Evolutionary conservation across 805 yeast species (phyloP).

Genomic region (Saccharomyces kudriavzevii): DNA sequence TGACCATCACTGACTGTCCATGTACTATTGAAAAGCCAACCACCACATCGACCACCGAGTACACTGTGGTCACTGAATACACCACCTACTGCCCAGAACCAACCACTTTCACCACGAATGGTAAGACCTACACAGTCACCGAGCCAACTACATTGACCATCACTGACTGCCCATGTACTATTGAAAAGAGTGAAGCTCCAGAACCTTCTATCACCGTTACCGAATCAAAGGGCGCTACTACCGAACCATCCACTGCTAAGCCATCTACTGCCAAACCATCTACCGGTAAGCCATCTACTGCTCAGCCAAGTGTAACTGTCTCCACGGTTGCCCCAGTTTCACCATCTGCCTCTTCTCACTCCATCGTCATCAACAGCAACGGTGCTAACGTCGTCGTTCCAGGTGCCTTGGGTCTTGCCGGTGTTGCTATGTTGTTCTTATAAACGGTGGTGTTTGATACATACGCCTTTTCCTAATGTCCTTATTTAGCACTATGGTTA

Average conservation of each 20-base stretch:
- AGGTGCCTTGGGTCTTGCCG: conserved; percentile 10
- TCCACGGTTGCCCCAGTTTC: conserved; percentile 5
- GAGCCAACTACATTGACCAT: conserved; percentile 42
- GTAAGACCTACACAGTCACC: conserved; percentile 7
- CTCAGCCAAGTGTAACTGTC: conserved; percentile 5
- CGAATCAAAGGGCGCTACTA: conserved; percentile 5
- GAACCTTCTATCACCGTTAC: conserved; percentile 3
- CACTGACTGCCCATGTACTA: conserved; percentile 82
- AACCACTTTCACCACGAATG: conserved; percentile 13
- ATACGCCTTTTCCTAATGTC: not conserved
- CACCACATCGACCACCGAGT: conserved; percentile 1
- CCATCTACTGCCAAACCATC: conserved; percentile 5
- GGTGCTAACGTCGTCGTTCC: conserved; percentile 11
- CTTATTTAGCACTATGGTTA: not conserved
- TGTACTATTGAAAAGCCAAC: conserved; percentile 46
- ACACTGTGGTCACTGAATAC: not conserved
- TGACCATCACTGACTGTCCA: conserved; percentile 82
- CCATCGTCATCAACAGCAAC: conserved; percentile 1
- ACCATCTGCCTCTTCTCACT: conserved; percentile 3
- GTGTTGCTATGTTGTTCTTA: conserved; percentile 5
- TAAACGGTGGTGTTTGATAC: conserved; percentile 11
- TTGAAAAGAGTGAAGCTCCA: conserved; percentile 22
- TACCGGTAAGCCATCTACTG: conserved; percentile 4
- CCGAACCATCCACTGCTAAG: conserved; percentile 1
- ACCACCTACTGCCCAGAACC: conserved; percentile 1